phyloP scores from a whole-genome alignment of 139 green algal species.

The Marvania coccoides region DNA sequence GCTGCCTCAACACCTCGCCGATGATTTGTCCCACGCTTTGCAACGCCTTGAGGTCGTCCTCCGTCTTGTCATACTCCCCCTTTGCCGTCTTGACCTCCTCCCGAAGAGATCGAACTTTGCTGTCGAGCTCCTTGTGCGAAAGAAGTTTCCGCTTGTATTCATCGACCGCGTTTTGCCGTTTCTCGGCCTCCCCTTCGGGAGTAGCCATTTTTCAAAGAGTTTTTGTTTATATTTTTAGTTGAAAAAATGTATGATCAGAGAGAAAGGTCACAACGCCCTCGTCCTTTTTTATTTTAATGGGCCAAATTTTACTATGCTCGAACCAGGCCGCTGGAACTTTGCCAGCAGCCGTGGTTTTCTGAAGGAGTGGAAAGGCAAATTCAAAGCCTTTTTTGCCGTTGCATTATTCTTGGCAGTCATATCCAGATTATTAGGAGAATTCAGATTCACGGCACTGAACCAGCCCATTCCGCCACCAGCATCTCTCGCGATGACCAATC shows the following conservation, averaged over 20 bases:
- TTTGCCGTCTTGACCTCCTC: constrained; percentile 76
- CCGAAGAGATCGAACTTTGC: constrained; percentile 42
- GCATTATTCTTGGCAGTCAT: neutral
- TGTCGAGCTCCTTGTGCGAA: constrained; percentile 48
- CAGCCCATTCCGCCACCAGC: neutral
- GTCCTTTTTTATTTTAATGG: neutral
- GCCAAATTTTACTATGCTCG: neutral
- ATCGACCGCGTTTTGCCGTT: constrained; percentile 5
- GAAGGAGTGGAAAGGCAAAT: neutral
- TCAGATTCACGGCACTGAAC: neutral
- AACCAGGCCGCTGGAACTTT: too few relatives aligned
- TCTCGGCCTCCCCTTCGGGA: neutral
- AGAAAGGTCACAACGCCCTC: neutral
- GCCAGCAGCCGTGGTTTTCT: too few relatives aligned
- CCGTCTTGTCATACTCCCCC: constrained; percentile 97
- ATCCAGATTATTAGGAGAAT: neutral
- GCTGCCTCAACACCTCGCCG: constrained; percentile 93
- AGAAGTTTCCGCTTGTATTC: constrained; percentile 58
- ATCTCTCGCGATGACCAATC: neutral
- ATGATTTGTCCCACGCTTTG: constrained; percentile 99
- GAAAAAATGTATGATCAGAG: neutral
- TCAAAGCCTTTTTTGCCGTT: neutral
- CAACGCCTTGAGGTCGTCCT: constrained; percentile 96
- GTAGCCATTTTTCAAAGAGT: neutral
- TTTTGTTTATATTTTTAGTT: neutral